Base-by-base conservation (phyloP, 1,284 basidiomycete species). In the Gomphus bonarii region DNA sequence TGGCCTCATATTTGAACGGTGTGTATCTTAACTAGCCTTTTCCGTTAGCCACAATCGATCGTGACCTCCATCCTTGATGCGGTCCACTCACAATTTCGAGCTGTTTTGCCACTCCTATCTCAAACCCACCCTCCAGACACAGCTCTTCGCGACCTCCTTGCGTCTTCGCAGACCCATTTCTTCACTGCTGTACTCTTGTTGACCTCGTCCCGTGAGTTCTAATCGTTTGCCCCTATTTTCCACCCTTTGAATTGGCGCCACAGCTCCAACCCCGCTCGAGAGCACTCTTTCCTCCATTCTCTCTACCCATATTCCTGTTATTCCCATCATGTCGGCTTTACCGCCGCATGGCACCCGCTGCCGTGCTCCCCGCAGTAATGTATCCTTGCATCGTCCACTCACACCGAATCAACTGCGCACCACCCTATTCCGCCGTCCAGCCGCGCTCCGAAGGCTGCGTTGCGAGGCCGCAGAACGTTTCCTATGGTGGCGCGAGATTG, bases 391-490 rank as follows among this genome's bases (percentile, higher is more conserved):
- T 35, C 14, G 48, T 18, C 22, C 43, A 10, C 22, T 18, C 12
- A 36, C 33, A 2, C 31, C 50, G n/a, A 4, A 35, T 20, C 50
- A 52, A 9, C 73, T 85, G n/a, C 78, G 81, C 18, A 66, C 67
- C 18, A 80, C 80, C 11, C 69, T 86, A 18, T 84, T 85, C 66
- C 97, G 43, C 22, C 47, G 31, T 78, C 75, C 60, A 75, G 78
- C 1, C 81, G 81, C 75, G 0, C 69, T 85, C 16, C 70, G 74
- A 0, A 64, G 72, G 1, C 70, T 87, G 48, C 76, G 84, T 31
- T 69, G 68, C n/a, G 84, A 87, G 64, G 81, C 81, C 1, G 74
- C 79, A 0, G 80, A 84, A 51, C 75, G 84, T n/a, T 87, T 85
- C 67, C 65, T 87, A 58, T 75, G 77, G 36, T 87, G 84, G 85